These are phyloP conservation scores for Ophiocordyceps sinensis DNA, from an alignment of 2,329 filamentous ascomycete species.

Conservation along the genomic window DNA sequence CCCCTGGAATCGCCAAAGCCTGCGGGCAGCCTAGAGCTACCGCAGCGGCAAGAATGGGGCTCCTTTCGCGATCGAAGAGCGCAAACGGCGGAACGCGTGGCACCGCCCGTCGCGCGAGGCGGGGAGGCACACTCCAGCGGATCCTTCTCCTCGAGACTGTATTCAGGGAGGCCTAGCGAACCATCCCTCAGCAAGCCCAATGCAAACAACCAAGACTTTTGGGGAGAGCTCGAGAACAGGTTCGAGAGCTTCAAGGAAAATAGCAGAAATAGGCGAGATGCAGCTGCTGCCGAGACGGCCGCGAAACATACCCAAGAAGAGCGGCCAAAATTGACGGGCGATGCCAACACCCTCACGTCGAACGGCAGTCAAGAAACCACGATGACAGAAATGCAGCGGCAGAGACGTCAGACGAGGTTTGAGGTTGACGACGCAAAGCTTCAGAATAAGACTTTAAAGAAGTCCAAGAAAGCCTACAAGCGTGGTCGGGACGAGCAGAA, in stretches of 20 bases:
- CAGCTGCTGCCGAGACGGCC: constrained; percentile 4
- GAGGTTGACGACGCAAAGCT: constrained; percentile 7
- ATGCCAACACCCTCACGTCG: too few species aligned
- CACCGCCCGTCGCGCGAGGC: too few species aligned
- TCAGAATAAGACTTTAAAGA: constrained; percentile 7
- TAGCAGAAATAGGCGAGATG: neutral
- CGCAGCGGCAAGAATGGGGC: neutral
- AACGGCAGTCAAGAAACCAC: constrained; percentile 14
- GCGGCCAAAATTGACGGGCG: too few species aligned
- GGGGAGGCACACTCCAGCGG: too few species aligned
- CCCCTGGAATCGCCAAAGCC: constrained; percentile 1
- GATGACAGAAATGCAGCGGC: too few species aligned
- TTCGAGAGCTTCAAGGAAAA: constrained; percentile 5
- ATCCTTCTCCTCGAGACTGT: too few species aligned
- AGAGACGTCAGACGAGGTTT: neutral
- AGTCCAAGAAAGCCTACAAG: constrained; percentile 12
- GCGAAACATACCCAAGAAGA: too few species aligned
- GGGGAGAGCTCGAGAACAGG: constrained; percentile 11
- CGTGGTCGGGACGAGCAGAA: constrained; percentile 9
- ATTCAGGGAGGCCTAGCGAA: too few species aligned
- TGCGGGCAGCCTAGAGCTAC: neutral
- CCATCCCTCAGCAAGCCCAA: neutral
- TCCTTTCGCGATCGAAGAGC: too few species aligned
- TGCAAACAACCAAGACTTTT: constrained; percentile 7
- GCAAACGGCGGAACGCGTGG: too few species aligned